Evolutionary conservation across 176 grass and related monocot species (phyloP), one percentile per base, ranked within the genome.

Genomic region (Urochloa ruziziensis): DNA sequence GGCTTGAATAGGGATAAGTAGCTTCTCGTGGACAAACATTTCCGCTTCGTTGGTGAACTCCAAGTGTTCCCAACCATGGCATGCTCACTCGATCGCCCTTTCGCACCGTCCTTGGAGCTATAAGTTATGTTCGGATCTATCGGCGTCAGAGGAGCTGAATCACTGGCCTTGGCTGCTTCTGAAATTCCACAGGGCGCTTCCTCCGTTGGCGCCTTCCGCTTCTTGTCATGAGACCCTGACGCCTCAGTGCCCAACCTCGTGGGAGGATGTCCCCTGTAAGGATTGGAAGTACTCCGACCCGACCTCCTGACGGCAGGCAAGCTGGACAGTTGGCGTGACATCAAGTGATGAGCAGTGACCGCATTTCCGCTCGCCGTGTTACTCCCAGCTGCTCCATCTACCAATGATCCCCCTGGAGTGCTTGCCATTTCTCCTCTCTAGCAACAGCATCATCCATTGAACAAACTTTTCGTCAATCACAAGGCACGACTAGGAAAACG

Each of bases 381-480:
- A 64, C 80, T 3, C 42, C 54, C 75, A 32, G 36, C 28, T 15
- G 19, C 67, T 64, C 36, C 77, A 23, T 75, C 73, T 12, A 35
- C 24, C 16, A 56, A 12, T 16, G 73, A 40, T 14, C 62, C 68
- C 67, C 78, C 60, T 0, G 93, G 80, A 84, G 75, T 53, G 34
- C 27, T 86, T 32, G 42, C 56, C 93, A 95, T 94, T 44, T 32
- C 40, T 28, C 66, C 10, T 12, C 63, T 53, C 48, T 59, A 58
- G 29, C 0, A 9, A 34, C 11, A 39, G 40, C 11, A 70, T 10
- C 54, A 56, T 25, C 10, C 14, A 49, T 35, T 16, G 10, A 61
- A 69, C 11, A n/a, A 87, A 70, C 18, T 40, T 21, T 82, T 43
- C 13, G 27, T 82, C 76, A 75, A 5, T 13, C 73, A 14, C n/a